These are phyloP conservation scores for Oxyria digyna DNA, from an alignment of 148 eudicot genomes.

Conservation along the genomic window DNA sequence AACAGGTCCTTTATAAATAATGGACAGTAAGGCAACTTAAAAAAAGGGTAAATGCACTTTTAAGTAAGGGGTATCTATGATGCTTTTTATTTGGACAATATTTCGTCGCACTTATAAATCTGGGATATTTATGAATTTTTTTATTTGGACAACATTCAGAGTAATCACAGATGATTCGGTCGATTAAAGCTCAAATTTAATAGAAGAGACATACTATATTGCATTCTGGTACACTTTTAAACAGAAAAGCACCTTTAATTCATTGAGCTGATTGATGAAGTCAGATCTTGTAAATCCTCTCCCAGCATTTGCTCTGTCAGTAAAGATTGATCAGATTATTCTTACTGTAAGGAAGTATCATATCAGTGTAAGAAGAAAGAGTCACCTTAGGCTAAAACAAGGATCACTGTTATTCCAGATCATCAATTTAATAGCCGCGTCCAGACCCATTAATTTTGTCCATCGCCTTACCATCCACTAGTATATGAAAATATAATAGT, in stretches of 20 bases:
- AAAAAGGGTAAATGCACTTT: background rate
- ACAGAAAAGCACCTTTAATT: constrained; percentile 35
- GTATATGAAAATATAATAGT: constrained; percentile 1
- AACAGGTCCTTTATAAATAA: background rate
- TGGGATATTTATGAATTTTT: background rate
- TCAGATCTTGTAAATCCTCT: constrained; percentile 70
- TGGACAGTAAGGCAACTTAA: background rate
- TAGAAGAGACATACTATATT: background rate
- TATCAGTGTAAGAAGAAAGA: background rate
- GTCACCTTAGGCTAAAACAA: constrained; percentile 71
- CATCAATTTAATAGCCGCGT: constrained; percentile 76
- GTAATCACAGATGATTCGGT: background rate
- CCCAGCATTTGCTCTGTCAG: constrained; percentile 60
- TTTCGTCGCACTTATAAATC: background rate
- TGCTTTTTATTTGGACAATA: background rate
- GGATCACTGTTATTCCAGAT: constrained; percentile 86
- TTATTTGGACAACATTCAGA: background rate
- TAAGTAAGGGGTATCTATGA: background rate
- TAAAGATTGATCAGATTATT: constrained; percentile 4
- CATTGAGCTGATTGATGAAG: constrained; percentile 44
- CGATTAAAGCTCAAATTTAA: background rate
- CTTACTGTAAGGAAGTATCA: background rate
- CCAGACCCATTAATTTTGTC: constrained; percentile 65
- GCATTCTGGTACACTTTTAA: background rate
- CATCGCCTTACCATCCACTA: constrained; percentile 99